A percentile compares a stretch with the other conserved stretches of the same genome.
Evolutionary conservation across 208 protist species (phyloP).

Genomic region (Wallacemonas rigidus): DNA sequence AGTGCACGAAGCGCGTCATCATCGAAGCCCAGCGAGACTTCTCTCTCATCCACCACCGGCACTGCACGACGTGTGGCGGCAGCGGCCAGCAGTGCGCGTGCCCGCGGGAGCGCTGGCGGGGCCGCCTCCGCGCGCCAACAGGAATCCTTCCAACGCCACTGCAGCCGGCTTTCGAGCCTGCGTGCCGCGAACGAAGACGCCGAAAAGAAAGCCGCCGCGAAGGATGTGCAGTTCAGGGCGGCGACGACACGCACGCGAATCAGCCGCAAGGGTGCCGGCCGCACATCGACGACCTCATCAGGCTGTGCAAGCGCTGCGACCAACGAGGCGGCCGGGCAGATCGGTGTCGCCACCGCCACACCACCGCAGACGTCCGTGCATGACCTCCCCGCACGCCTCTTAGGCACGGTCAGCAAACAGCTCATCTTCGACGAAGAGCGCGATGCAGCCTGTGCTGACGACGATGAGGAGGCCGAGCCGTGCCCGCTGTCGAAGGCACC

Average conservation of each 20-base stretch:
- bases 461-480: conserved; percentile 17
- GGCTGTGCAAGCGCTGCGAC: neutral
- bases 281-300: neutral
- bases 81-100: too few species aligned
- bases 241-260: conserved; percentile 14
- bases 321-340: too few species aligned
- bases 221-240: conserved; percentile 16
- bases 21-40: neutral
- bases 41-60: neutral
- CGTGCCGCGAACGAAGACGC: conserved; percentile 10
- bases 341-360: neutral
- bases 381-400: conserved; percentile 8
- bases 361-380: neutral
- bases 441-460: neutral
- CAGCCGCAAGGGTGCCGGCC: neutral
- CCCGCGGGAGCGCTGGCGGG: neutral
- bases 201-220: neutral
- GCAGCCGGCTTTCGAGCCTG: conserved; percentile 11
- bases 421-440: conserved; percentile 20
- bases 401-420: conserved; percentile 24
- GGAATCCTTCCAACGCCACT: conserved; percentile 28
- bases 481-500: conserved; percentile 20
- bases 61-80: neutral
- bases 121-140: conserved; percentile 32
- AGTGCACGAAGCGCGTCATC: conserved; percentile 9